phyloP scores from a whole-genome alignment of 208 protist species.

The Wallacemonas sp. region DNA sequence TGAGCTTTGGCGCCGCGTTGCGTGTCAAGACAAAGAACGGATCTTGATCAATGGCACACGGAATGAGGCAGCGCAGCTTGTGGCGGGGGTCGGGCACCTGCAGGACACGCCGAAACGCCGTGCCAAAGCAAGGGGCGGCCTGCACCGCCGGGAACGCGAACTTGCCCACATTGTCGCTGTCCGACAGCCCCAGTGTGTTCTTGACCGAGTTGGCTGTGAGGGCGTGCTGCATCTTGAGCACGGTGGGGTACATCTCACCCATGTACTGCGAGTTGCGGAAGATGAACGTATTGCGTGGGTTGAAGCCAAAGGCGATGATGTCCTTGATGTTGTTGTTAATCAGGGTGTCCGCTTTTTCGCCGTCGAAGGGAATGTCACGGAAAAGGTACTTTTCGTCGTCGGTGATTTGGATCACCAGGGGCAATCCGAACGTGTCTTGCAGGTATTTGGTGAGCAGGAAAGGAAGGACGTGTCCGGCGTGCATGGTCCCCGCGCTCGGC shows the following conservation, averaged over 20 bases:
- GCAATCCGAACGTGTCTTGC: constrained; percentile 97
- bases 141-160: constrained; percentile 97
- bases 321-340: constrained; percentile 97
- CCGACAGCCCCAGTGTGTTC: constrained; percentile 93
- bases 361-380: constrained; percentile 88
- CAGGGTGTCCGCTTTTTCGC: constrained; percentile 77
- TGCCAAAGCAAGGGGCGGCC: constrained; percentile 95
- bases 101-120: constrained; percentile 94
- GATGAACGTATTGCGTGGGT: constrained; percentile 98
- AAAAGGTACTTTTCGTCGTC: constrained; percentile 99
- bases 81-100: constrained; percentile 16
- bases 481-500: constrained; percentile 96
- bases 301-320: constrained; percentile 99
- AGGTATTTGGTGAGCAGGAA: constrained; percentile 99
- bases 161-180: constrained; percentile 94
- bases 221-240: constrained; percentile 91
- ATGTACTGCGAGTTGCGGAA: constrained; percentile 99
- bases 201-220: constrained; percentile 92
- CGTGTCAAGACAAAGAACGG: constrained; percentile 99
- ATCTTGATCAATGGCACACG: constrained; percentile 97
- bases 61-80: constrained; percentile 96
- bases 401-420: constrained; percentile 99
- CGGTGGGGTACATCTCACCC: constrained; percentile 94
- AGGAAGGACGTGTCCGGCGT: constrained; percentile 99
- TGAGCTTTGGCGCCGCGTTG: constrained; percentile 93